These are phyloP conservation scores for Acacia pycnantha DNA, from an alignment of 331 rosid species.

Conservation along the genomic window DNA sequence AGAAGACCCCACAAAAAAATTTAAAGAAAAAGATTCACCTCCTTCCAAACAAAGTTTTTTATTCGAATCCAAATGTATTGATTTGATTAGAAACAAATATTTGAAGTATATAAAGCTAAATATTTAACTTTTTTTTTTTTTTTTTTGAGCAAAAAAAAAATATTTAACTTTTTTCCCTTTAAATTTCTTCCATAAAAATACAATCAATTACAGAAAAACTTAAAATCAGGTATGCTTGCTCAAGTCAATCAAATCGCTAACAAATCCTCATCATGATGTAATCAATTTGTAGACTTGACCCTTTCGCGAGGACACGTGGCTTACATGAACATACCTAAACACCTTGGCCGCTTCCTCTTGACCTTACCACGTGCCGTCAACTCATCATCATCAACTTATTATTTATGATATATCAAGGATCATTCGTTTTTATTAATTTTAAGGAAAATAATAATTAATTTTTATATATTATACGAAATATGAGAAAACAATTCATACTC, in stretches of 20 bases:
- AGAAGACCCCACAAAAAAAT: no score
- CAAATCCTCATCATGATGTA: not conserved
- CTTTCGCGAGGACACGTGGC: not conserved
- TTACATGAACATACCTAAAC: conserved; percentile 22
- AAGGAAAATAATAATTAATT: not conserved
- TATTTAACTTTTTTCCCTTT: not conserved
- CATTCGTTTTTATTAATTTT: not conserved
- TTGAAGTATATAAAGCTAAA: no score
- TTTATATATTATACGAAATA: not conserved
- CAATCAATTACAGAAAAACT: not conserved
- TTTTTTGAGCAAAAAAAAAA: no score
- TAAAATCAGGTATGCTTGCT: not conserved
- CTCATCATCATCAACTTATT: not conserved
- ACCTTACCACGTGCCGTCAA: not conserved
- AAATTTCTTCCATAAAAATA: not conserved
- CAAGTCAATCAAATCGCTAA: not conserved
- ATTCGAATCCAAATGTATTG: not conserved
- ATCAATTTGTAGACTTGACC: not conserved
- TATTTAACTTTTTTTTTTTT: no score
- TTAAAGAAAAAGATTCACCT: no score
- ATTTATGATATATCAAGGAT: not conserved
- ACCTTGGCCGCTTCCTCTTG: conserved; percentile 25
- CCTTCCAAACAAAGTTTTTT: no score
- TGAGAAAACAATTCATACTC: not conserved
- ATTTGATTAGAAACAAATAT: not conserved